These are phyloP conservation scores for Beauveria sp. DNA, from an alignment of 2,329 filamentous ascomycete species.

Conservation along the genomic window DNA sequence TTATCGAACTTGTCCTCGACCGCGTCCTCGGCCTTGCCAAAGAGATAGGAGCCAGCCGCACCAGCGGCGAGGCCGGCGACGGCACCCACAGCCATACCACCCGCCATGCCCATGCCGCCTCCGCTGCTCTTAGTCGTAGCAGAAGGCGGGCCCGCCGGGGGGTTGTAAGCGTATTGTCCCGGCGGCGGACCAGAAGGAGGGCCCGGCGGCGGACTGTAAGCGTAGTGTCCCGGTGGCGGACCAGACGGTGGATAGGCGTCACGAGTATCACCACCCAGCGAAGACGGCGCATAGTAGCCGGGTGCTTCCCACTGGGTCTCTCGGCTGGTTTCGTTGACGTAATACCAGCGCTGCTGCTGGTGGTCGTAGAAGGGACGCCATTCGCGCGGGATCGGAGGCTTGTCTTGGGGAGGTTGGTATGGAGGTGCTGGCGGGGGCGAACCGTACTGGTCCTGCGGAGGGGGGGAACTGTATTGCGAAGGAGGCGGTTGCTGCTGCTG, in stretches of 20 bases:
- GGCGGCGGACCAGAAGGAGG: not conserved
- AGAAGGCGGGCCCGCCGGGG: not conserved
- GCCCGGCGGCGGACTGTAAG: not conserved
- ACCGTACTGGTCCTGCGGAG: conserved; percentile 6
- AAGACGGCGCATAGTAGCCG: conserved; percentile 21
- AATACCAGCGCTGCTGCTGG: conserved; percentile 55
- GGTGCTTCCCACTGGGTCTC: conserved; percentile 59
- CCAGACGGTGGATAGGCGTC: conserved; percentile 14
- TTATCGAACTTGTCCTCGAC: not conserved
- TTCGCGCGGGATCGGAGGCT: conserved; percentile 48
- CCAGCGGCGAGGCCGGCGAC: conserved; percentile 52
- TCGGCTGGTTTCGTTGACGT: conserved; percentile 53
- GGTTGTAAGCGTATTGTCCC: not conserved
- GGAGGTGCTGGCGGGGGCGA: conserved; percentile 15
- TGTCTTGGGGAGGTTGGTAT: conserved; percentile 29
- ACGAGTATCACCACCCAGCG: conserved; percentile 18
- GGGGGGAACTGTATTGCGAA: not conserved
- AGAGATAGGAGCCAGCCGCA: conserved; percentile 45
- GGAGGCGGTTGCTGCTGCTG: not conserved
- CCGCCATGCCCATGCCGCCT: conserved; percentile 33
- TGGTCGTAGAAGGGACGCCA: conserved; percentile 60
- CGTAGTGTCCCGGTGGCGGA: not conserved
- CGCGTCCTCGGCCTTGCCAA: conserved; percentile 21
- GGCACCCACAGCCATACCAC: conserved; percentile 40
- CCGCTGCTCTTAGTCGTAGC: conserved; percentile 30